Evolutionary conservation across 2,329 filamentous ascomycete species (phyloP), one percentile per base, ranked within the genome.

Genomic region (Claviceps sp.): DNA sequence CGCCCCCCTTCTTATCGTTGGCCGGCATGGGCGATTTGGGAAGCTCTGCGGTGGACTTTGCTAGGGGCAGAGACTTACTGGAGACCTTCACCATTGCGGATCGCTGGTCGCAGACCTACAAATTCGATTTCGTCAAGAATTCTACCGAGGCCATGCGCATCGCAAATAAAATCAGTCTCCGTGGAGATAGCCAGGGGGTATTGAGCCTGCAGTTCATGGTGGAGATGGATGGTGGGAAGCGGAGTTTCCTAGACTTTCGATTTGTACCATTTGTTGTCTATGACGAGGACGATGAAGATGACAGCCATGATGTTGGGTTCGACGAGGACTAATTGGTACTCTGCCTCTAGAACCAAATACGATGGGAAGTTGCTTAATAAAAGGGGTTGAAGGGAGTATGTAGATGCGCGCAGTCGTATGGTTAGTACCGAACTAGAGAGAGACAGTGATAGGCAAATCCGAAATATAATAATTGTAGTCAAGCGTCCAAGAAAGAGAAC

Each of bases 191-290:
- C 2, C 88, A 95, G 64, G 91, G 93, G 0, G 91, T 98, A 34
- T 68, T 98, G 57, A 96, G 88, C 67, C 70, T 97, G 65, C 93
- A 98, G 64, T 96, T 97, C 62, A 93, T 98, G 85, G 84, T 98
- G 16, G 89, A 96, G 64, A 75, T 90, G 43, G 88, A 93, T 56
- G 78, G 78, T 6, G 77, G 78, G 5, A 74, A 75, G 24, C 73
- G 82, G 41, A 87, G 82, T 59, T 94, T 91, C 68, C 75, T 93
- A 24, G 87, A 93, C 65, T 94, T 91, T 65, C 76, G 85, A 19
- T 88, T 93, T 63, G 83, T 94, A 53, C 87, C 88, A 16, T 83
- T 82, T 51, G 73, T 76, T 16, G 77, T 78, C 22, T 78, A 85
- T 43, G 82, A 81, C 30, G 73, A 74, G 5, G 57, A 55, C 4